Conservation (phyloP, 805 yeast species). For the Candida succiphila region DNA sequence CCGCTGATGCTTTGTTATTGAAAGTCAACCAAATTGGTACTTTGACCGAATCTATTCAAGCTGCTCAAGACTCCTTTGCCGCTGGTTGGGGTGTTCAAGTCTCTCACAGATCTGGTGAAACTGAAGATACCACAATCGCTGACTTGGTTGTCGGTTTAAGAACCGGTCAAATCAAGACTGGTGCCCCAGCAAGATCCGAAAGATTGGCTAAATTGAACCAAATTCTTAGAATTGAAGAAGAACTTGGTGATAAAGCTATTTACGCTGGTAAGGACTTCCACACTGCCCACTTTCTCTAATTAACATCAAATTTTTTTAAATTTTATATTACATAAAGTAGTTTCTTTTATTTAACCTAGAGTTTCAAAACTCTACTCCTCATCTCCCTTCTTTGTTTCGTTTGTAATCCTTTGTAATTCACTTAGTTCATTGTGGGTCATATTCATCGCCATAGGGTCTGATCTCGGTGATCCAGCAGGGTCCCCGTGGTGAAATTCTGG, state of each 20-base stretch:
- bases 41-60: conserved; percentile 90
- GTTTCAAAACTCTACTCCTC: too few relatives aligned
- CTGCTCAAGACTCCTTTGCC: conserved; percentile 89
- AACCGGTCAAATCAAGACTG: conserved; percentile 98
- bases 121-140: conserved; percentile 98
- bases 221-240: conserved; percentile 97
- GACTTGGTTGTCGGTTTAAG: conserved; percentile 97
- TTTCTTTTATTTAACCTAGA: too few relatives aligned
- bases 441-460: too few relatives aligned
- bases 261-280: conserved; percentile 94
- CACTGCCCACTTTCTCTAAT: conserved; percentile 28
- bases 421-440: too few relatives aligned
- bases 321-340: neutral
- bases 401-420: too few relatives aligned
- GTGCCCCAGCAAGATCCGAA: conserved; percentile 99
- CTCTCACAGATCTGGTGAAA: conserved; percentile 99
- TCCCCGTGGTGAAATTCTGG: too few relatives aligned
- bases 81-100: conserved; percentile 99
- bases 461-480: too few relatives aligned
- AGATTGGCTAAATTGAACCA: conserved; percentile 99
- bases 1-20: conserved; percentile 87
- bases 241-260: conserved; percentile 94
- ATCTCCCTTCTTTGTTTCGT: too few relatives aligned
- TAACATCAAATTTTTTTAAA: neutral
- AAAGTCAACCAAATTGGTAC: conserved; percentile 99